These are phyloP conservation scores for Biscogniauxia sp. DNA, from an alignment of 2,329 filamentous ascomycete genomes.

Conservation along the genomic window DNA sequence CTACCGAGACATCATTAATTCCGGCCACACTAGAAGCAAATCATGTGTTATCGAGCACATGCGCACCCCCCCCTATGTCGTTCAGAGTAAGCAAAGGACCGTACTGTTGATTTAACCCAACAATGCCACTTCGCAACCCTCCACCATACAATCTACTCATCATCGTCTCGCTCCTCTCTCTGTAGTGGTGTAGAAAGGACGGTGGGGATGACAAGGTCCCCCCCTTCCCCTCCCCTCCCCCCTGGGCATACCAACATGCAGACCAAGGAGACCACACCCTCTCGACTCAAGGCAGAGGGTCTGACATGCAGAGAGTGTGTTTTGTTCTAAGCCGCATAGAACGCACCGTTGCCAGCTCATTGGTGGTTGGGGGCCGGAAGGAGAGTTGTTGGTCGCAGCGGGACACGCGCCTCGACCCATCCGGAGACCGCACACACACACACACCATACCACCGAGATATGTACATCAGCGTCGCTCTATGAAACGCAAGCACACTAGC, in stretches of 20 bases:
- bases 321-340: constrained; percentile 33
- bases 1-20: constrained; percentile 17
- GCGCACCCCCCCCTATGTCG: constrained; percentile 23
- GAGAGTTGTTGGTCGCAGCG: constrained; percentile 22
- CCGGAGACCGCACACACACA: constrained; percentile 13
- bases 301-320: constrained; percentile 26
- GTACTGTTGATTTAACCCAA: constrained; percentile 22
- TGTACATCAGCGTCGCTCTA: background rate
- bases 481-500: constrained; percentile 11
- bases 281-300: constrained; percentile 17
- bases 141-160: constrained; percentile 4
- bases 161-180: constrained; percentile 5
- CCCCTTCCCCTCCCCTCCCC: background rate
- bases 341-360: constrained; percentile 22
- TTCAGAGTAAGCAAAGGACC: constrained; percentile 23
- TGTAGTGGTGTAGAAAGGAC: constrained; percentile 6
- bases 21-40: constrained; percentile 24
- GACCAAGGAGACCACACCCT: constrained; percentile 14
- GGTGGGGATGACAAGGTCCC: constrained; percentile 13
- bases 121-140: constrained; percentile 20
- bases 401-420: constrained; percentile 25
- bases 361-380: constrained; percentile 31
- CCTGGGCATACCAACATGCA: constrained; percentile 15
- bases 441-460: background rate
- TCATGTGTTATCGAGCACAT: constrained; percentile 32